Evolutionary conservation across 2,329 filamentous ascomycete genomes (phyloP).

Genomic region (Allantophomopsis lycopodina): DNA sequence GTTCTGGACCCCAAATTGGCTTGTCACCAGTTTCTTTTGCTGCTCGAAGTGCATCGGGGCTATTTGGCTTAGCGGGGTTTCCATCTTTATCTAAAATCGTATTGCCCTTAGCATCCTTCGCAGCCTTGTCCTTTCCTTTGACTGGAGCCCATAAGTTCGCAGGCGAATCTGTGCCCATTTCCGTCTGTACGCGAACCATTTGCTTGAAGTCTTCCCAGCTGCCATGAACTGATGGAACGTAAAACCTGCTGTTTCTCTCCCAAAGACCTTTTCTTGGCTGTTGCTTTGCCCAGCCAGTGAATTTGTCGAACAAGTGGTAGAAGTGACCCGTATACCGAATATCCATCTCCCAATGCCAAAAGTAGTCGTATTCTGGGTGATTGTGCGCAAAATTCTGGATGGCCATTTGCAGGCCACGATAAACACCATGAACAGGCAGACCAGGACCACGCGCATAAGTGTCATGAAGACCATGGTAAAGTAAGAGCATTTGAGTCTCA

Average conservation of each 20-base stretch:
- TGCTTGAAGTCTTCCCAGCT: slow-evolving; percentile 69
- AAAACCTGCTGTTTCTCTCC: slow-evolving; percentile 70
- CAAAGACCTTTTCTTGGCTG: slow-evolving; percentile 72
- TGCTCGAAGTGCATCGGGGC: slow-evolving; percentile 1
- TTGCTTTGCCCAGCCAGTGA: slow-evolving; percentile 53
- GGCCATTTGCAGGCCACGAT: slow-evolving; percentile 86
- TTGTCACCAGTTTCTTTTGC: slow-evolving; percentile 32
- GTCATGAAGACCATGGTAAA: slow-evolving; percentile 81
- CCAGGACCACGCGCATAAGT: slow-evolving; percentile 51
- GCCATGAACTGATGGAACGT: slow-evolving; percentile 63
- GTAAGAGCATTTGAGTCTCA: slow-evolving; percentile 78
- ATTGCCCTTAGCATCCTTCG: slow-evolving; percentile 9
- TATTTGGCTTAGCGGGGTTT: not conserved
- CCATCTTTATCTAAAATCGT: too few relatives aligned
- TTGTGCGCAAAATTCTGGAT: slow-evolving; percentile 85
- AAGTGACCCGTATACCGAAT: slow-evolving; percentile 82
- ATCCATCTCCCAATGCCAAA: slow-evolving; percentile 96
- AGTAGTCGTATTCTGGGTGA: slow-evolving; percentile 81
- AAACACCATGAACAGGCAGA: slow-evolving; percentile 79
- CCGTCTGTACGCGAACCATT: slow-evolving; percentile 63
- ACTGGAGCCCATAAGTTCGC: slow-evolving; percentile 53
- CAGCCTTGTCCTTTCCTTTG: slow-evolving; percentile 21
- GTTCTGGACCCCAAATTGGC: slow-evolving; percentile 73
- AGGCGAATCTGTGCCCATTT: slow-evolving; percentile 49
- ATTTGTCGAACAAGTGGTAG: slow-evolving; percentile 58